A percentile compares a stretch with the other conserved stretches of the same genome.
Evolutionary conservation across 2,329 filamentous ascomycete species (phyloP).

Genomic region (Ophiostoma triangulosporum): DNA sequence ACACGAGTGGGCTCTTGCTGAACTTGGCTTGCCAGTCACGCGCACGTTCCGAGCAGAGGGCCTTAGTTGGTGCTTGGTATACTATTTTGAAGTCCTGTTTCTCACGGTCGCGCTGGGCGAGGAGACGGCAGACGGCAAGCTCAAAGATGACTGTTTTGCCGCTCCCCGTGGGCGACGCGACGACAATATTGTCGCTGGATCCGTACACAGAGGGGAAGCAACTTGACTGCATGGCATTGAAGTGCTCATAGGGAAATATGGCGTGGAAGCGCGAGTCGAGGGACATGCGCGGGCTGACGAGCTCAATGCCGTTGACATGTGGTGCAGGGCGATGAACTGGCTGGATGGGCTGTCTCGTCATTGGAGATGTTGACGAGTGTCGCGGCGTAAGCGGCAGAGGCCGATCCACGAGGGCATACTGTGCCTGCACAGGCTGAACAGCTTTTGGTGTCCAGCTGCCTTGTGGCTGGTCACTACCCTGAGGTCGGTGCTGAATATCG

Average conservation of each 20-base stretch:
- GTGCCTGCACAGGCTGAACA: background rate
- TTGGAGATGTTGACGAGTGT: conserved; percentile 1
- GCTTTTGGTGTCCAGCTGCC: background rate
- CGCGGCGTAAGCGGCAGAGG: conserved; percentile 2
- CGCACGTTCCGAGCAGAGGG: conserved; percentile 62
- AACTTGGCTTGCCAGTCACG: conserved; percentile 72
- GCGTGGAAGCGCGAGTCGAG: conserved; percentile 51
- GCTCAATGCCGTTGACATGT: conserved; percentile 21
- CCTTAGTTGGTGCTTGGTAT: conserved; percentile 76
- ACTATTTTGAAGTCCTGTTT: conserved; percentile 58
- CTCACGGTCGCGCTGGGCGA: conserved; percentile 36
- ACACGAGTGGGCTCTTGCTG: background rate
- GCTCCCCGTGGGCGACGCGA: conserved; percentile 72
- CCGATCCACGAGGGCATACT: too few relatives aligned
- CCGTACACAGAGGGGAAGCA: conserved; percentile 56
- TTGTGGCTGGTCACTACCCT: too few relatives aligned
- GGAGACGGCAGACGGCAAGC: conserved; percentile 63
- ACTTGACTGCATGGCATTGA: conserved; percentile 75
- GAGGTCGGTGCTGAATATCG: background rate
- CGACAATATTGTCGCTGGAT: conserved; percentile 60
- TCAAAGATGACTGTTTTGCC: conserved; percentile 76
- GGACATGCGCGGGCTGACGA: conserved; percentile 31
- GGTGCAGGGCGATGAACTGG: background rate
- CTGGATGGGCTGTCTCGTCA: background rate
- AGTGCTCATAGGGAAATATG: conserved; percentile 59